Base-by-base conservation (phyloP, 108 stramenopile species). In the Schizochytrium sp. region DNA sequence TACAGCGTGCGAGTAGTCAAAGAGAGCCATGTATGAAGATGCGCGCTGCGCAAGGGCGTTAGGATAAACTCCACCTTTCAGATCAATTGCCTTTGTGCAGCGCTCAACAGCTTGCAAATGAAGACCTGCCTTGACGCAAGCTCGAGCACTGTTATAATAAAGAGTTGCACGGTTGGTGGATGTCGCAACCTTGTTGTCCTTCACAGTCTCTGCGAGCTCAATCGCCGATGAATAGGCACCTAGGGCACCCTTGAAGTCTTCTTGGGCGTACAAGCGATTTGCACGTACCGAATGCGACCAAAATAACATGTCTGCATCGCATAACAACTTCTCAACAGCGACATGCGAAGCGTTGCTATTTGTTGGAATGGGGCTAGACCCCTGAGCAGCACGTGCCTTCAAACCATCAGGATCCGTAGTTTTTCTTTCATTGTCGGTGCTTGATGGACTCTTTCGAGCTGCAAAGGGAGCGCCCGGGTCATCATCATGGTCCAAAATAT, bases 231-330 rank as follows among this genome's bases (percentile, higher is more conserved):
- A 49, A 2, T 83, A 83, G 76, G 76, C 76, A 10, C 38, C 53
- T 53, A 49, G 47, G 8, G 76, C 76, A n/a, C 76, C 76, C 76
- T 83, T 55, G 3, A 55, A 83, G 76, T 83, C 76, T 2, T 83
- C 76, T 10, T 49, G 50, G 5, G 50, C 76, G 53, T 83, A 83
- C 47, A 83, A 53, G 10, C 76, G 76, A 53, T 83, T 83, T 8
- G 76, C 76, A 38, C 76, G 76, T n/a, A 83, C 76, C 3, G 76
- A 83, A 50, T 83, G 76, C 53, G 76, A 83, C 76, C 76, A 83
- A 28, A 83, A 83, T 40, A 83, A 55, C 38, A 55, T 38, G 44
- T 69, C 64, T 7, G 64, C 64, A 44, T 69, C 64, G 12, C 64
- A 44, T 5, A 69, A 44, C 12, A 69, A 44, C 12, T 15, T 15